A percentile compares a stretch with the other conserved stretches of the same genome.
phyloP scores from a whole-genome alignment of 129 eudicot genomes.

The Logfia minima region DNA sequence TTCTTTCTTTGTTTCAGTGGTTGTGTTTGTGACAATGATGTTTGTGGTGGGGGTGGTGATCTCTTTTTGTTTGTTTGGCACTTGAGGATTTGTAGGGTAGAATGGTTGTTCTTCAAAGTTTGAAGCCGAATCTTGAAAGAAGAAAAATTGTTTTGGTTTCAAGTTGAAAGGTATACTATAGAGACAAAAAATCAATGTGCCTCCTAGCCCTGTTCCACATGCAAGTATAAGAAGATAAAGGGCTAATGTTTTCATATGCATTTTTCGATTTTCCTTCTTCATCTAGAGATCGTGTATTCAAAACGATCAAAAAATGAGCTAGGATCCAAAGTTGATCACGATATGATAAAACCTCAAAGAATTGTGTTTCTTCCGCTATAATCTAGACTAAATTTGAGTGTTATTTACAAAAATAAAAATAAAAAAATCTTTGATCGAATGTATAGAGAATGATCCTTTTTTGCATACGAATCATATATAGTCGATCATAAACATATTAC shows the following conservation, averaged over 20 bases:
- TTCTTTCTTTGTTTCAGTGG: conserved; percentile 7
- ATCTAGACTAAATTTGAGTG: neutral
- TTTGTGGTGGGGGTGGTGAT: conserved; percentile 20
- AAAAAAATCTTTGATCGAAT: neutral
- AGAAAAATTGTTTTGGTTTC: conserved; percentile 32
- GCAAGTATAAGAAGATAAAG: conserved; percentile 53
- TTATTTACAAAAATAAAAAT: neutral
- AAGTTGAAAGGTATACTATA: conserved; percentile 32
- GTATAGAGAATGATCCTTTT: neutral
- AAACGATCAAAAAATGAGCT: neutral
- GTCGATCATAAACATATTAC: conserved; percentile 8
- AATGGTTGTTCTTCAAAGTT: neutral
- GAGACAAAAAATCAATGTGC: conserved; percentile 46
- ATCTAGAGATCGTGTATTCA: conserved; percentile 31
- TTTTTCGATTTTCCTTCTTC: conserved; percentile 38
- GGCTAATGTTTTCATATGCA: conserved; percentile 44
- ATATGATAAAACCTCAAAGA: neutral
- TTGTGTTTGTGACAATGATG: conserved; percentile 16
- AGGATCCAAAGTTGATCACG: neutral
- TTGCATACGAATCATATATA: neutral
- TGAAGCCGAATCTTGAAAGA: conserved; percentile 10
- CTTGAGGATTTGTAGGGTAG: conserved; percentile 19
- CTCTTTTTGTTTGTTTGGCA: conserved; percentile 19
- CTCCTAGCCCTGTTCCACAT: conserved; percentile 63
- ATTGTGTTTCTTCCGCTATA: neutral